Conservation (phyloP, 1,139 yeast species). For the Sugiyamaella xylanicola region DNA sequence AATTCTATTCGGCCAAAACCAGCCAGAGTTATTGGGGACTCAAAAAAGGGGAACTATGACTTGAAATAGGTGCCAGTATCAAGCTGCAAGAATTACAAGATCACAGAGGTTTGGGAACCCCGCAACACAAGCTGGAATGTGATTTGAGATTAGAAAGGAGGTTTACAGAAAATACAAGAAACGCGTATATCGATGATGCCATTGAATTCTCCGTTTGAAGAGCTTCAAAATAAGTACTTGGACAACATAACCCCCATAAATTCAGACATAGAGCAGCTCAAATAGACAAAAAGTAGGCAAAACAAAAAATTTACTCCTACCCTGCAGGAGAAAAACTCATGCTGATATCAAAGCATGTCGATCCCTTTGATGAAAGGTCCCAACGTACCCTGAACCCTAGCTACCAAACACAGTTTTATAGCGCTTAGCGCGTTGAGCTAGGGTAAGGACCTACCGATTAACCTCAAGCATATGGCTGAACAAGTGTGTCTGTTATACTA, state of each 20-base stretch:
- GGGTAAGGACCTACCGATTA: constrained; percentile 2
- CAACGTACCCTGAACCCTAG: constrained; percentile 7
- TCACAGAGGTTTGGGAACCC: no score
- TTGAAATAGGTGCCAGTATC: no score
- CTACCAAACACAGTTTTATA: background rate
- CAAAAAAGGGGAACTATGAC: no score
- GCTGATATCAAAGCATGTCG: constrained; percentile 4
- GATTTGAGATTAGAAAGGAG: background rate
- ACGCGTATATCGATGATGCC: no score
- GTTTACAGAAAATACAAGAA: no score
- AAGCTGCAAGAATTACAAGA: no score
- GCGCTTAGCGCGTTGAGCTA: background rate
- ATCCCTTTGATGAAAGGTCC: constrained; percentile 16
- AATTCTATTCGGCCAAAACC: no score
- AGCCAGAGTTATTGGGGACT: no score
- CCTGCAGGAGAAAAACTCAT: constrained; percentile 8
- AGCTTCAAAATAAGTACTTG: constrained; percentile 13
- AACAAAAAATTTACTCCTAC: constrained; percentile 11
- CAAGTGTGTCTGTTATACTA: background rate
- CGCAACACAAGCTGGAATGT: no score
- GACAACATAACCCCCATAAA: background rate
- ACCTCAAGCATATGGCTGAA: constrained; percentile 7
- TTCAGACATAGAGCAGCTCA: background rate
- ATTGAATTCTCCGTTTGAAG: constrained; percentile 6
- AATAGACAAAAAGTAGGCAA: background rate